Conservation (phyloP, 2,329 filamentous ascomycete genomes). For the Fusarium haematococcum region DNA sequence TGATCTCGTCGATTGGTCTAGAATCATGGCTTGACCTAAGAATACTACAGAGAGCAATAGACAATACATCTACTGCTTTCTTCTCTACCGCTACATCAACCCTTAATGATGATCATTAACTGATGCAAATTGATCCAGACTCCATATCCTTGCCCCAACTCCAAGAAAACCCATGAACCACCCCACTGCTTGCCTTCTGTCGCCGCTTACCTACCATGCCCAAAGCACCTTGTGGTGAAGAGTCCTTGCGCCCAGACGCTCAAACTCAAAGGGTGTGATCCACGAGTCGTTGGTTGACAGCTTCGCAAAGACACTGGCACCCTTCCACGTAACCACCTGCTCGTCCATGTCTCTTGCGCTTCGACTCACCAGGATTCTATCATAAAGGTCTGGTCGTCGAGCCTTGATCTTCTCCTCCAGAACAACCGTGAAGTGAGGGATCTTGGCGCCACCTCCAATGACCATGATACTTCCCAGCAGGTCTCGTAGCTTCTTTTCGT, state of each 20-base stretch:
- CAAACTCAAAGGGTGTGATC: conserved; percentile 90
- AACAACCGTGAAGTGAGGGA: conserved; percentile 81
- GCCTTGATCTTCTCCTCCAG: conserved; percentile 85
- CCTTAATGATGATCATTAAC: conserved; percentile 14
- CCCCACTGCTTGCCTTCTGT: not conserved
- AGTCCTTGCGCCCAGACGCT: conserved; percentile 83
- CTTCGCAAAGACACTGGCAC: conserved; percentile 95
- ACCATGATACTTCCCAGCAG: conserved; percentile 92
- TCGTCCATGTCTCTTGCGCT: conserved; percentile 95
- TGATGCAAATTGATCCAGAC: conserved; percentile 38
- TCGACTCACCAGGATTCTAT: conserved; percentile 71
- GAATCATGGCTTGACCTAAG: not conserved
- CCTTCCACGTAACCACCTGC: conserved; percentile 98
- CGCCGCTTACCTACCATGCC: conserved; percentile 60
- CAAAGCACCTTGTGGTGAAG: conserved; percentile 84
- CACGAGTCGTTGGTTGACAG: conserved; percentile 94
- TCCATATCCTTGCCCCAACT: conserved; percentile 40
- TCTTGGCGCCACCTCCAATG: conserved; percentile 85
- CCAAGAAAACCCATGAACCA: conserved; percentile 28
- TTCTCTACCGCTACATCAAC: conserved; percentile 13
- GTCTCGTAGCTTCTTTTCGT: conserved; percentile 93
- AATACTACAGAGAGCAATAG: not conserved
- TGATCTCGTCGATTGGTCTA: not conserved
- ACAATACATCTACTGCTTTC: conserved; percentile 13
- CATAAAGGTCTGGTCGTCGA: conserved; percentile 69